phyloP scores from a whole-genome alignment of 2,329 filamentous ascomycete genomes.

The Coleophoma eucalyptorum region DNA sequence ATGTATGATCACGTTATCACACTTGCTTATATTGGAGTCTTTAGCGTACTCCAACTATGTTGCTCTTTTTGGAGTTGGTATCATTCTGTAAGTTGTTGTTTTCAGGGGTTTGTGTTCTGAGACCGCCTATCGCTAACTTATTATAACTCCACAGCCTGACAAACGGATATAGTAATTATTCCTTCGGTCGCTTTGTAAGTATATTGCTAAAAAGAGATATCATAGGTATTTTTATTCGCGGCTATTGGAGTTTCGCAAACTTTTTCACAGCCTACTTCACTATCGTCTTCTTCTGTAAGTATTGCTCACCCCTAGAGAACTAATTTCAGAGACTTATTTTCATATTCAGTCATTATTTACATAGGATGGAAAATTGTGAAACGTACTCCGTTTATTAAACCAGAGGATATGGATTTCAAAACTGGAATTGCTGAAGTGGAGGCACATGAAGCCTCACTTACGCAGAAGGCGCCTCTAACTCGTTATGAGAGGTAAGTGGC shows the following conservation, averaged over 20 bases:
- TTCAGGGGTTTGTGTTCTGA: no score
- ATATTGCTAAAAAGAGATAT: no score
- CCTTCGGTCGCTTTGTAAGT: no score
- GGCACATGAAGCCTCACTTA: background rate
- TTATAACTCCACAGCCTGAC: no score
- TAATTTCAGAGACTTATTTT: no score
- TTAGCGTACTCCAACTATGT: constrained; percentile 34
- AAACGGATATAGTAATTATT: constrained; percentile 58
- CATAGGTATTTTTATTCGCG: constrained; percentile 65
- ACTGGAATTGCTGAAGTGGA: constrained; percentile 44
- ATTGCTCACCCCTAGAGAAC: no score
- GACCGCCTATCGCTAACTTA: no score
- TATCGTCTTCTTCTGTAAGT: constrained; percentile 47
- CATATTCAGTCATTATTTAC: constrained; percentile 43
- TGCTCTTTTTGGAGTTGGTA: constrained; percentile 50
- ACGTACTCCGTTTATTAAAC: constrained; percentile 37
- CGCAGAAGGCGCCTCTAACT: background rate
- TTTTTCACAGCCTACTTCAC: constrained; percentile 64
- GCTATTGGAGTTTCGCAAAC: constrained; percentile 54
- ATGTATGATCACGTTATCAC: background rate
- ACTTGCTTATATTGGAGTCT: background rate
- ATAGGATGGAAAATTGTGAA: constrained; percentile 51
- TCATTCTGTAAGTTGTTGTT: no score
- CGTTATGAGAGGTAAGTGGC: background rate
- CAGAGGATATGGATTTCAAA: constrained; percentile 47